These are phyloP conservation scores for Stereocaulon alpinum DNA, from an alignment of 495 filamentous ascomycete genomes.

Conservation along the genomic window DNA sequence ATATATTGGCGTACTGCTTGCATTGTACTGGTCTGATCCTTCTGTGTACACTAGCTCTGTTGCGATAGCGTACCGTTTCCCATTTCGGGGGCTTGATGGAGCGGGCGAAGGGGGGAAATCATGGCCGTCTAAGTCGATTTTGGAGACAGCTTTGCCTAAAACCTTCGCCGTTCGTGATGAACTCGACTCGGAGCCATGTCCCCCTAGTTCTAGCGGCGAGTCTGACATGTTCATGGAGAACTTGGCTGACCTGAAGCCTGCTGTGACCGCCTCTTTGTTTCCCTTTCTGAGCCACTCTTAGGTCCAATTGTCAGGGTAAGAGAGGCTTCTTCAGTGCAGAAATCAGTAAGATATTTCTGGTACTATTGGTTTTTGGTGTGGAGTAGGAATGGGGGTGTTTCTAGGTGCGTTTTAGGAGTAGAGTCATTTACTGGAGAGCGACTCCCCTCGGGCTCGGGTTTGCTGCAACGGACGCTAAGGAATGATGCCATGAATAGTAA, in stretches of 20 bases:
- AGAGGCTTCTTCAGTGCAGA: background rate
- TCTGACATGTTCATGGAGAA: conserved; percentile 5
- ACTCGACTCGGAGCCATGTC: background rate
- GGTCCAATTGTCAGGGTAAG: background rate
- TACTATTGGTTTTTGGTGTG: background rate
- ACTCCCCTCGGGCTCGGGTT: too few relatives aligned
- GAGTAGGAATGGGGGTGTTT: background rate
- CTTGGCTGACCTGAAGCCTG: background rate
- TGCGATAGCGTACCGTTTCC: conserved; percentile 79
- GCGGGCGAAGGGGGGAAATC: conserved; percentile 88
- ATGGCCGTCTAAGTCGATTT: conserved; percentile 78
- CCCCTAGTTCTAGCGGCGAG: background rate
- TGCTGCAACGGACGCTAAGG: background rate
- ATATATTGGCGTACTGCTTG: conserved; percentile 92
- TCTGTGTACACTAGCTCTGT: conserved; percentile 97
- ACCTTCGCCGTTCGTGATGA: conserved; percentile 10
- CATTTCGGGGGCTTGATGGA: conserved; percentile 78
- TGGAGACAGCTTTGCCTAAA: conserved; percentile 58
- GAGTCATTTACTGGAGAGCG: background rate
- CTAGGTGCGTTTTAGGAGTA: too few relatives aligned
- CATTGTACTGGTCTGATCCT: conserved; percentile 87
- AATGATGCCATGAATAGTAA: background rate
- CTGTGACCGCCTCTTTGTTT: background rate
- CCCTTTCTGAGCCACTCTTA: background rate
- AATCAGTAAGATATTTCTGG: too few relatives aligned